Percentiles rank a stretch among this genome's conserved stretches.
Conservation (phyloP, 345 rosid genomes). For the Gynandropsis gynandra region DNA sequence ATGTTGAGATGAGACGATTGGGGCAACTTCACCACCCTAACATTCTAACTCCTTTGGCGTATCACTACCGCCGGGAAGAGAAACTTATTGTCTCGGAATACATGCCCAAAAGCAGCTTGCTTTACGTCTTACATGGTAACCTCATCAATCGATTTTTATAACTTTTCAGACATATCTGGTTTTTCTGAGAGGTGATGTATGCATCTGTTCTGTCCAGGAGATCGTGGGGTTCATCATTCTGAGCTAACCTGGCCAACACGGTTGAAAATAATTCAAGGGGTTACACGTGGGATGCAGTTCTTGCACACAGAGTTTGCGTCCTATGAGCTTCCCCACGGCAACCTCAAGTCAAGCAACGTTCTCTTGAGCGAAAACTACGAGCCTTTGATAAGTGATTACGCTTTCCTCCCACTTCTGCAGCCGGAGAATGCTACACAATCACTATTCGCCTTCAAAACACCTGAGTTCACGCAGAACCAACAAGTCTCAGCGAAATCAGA, state of each 20-base stretch:
- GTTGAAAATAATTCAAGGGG: conserved; percentile 52
- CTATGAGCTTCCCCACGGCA: conserved; percentile 69
- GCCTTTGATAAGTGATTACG: conserved; percentile 60
- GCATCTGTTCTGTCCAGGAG: conserved; percentile 27
- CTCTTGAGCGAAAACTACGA: conserved; percentile 45
- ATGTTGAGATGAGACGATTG: conserved; percentile 61
- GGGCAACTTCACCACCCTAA: conserved; percentile 58
- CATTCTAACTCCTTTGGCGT: conserved; percentile 69
- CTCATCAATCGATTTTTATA: background rate
- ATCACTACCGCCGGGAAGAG: conserved; percentile 76
- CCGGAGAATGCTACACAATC: conserved; percentile 31
- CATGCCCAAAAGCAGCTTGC: conserved; percentile 75
- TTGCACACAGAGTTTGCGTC: conserved; percentile 49
- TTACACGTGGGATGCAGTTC: conserved; percentile 52
- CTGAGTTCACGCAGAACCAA: conserved; percentile 40
- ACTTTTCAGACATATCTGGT: background rate
- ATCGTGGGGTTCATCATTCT: conserved; percentile 44
- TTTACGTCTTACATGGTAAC: conserved; percentile 73
- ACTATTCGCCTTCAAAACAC: conserved; percentile 55
- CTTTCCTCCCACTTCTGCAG: conserved; percentile 46
- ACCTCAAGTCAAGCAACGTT: conserved; percentile 82
- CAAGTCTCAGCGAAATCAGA: conserved; percentile 58
- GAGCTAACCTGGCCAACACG: conserved; percentile 62
- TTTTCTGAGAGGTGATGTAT: background rate
- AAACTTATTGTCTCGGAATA: conserved; percentile 74